Evolutionary conservation across 805 yeast genomes (phyloP).

Genomic region (Schwanniomyces occidentalis): DNA sequence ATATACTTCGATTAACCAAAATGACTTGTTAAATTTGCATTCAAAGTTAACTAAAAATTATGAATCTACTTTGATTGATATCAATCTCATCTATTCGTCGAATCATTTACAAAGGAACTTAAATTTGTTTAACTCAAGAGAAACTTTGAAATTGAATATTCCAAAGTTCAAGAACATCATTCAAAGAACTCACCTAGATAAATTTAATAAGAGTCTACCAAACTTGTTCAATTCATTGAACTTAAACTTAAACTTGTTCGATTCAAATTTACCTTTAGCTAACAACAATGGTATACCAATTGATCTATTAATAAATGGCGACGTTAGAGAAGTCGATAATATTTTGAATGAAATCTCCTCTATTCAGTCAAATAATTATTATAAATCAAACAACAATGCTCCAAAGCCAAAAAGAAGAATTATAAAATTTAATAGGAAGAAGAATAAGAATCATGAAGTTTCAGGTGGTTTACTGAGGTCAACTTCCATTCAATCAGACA

Average conservation of each 20-base stretch:
- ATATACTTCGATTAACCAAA: slow-evolving; percentile 28
- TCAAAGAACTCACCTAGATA: slow-evolving; percentile 54
- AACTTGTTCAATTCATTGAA: slow-evolving; percentile 37
- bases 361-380: slow-evolving; percentile 46
- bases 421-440: slow-evolving; percentile 29
- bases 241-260: slow-evolving; percentile 34
- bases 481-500: background rate
- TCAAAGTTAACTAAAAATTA: slow-evolving; percentile 8
- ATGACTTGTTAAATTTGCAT: slow-evolving; percentile 13
- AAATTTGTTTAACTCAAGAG: slow-evolving; percentile 65
- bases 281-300: slow-evolving; percentile 39
- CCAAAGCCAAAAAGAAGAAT: slow-evolving; percentile 45
- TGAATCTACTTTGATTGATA: slow-evolving; percentile 53
- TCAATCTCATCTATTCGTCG: slow-evolving; percentile 56
- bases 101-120: slow-evolving; percentile 42
- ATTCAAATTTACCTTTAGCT: slow-evolving; percentile 13
- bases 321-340: slow-evolving; percentile 32
- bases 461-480: too few species aligned
- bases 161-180: slow-evolving; percentile 58
- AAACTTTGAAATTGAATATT: slow-evolving; percentile 71
- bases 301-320: slow-evolving; percentile 30
- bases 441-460: slow-evolving; percentile 1
- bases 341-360: slow-evolving; percentile 42
- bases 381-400: slow-evolving; percentile 18
- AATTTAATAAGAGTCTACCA: slow-evolving; percentile 39